Evolutionary conservation across 805 yeast genomes (phyloP).

Genomic region (Vanderwaltozyma verrucispora): DNA sequence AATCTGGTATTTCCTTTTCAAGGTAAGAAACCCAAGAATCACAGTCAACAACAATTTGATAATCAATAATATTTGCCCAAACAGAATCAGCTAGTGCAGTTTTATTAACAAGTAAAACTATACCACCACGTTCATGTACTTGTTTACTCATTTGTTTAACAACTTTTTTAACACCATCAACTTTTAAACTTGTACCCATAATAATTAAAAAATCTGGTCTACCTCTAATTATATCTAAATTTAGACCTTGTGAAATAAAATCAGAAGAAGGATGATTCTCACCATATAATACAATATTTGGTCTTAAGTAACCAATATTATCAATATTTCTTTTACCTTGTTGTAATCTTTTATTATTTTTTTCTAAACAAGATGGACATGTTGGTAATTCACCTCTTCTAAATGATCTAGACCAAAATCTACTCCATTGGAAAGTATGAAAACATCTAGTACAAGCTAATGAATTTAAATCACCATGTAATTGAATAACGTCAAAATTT

Average conservation of each 20-base stretch:
- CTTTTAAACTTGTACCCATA: slow-evolving; percentile 88
- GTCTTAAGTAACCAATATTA: slow-evolving; percentile 66
- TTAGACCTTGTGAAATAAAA: slow-evolving; percentile 58
- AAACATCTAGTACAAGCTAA: slow-evolving; percentile 70
- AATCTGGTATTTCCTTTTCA: slow-evolving; percentile 44
- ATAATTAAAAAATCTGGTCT: slow-evolving; percentile 75
- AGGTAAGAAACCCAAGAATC: slow-evolving; percentile 65
- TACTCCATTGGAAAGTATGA: slow-evolving; percentile 49
- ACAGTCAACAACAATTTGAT: slow-evolving; percentile 70
- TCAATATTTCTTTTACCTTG: slow-evolving; percentile 70
- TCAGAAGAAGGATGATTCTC: slow-evolving; percentile 89
- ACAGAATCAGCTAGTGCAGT: slow-evolving; percentile 47
- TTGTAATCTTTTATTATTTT: slow-evolving; percentile 43
- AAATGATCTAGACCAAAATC: slow-evolving; percentile 36
- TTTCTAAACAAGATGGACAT: slow-evolving; percentile 58
- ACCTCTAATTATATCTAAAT: slow-evolving; percentile 45
- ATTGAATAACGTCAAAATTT: slow-evolving; percentile 66
- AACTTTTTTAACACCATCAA: slow-evolving; percentile 75
- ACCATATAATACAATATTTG: slow-evolving; percentile 86
- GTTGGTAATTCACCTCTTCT: slow-evolving; percentile 62
- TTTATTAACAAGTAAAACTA: slow-evolving; percentile 66
- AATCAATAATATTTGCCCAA: slow-evolving; percentile 71
- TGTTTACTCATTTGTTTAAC: slow-evolving; percentile 59
- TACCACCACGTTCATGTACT: slow-evolving; percentile 71
- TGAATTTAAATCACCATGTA: slow-evolving; percentile 80